Base-by-base conservation (phyloP, 2,329 filamentous ascomycete species). In the Lecanoromycetidae sp. region DNA sequence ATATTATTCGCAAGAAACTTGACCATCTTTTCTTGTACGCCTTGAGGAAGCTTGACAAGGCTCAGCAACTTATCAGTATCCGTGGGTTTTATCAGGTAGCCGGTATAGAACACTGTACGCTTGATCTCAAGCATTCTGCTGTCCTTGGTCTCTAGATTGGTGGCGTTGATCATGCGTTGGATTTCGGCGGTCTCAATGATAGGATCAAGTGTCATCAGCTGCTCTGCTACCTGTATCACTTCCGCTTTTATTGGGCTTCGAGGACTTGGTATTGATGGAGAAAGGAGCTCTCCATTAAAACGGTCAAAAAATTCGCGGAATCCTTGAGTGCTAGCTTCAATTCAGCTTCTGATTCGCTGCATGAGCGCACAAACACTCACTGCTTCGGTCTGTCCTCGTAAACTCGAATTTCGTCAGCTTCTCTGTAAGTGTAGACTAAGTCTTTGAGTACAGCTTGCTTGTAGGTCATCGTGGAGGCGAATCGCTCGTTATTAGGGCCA, bases 71-170 rank as follows among this genome's bases (percentile, higher is more conserved):
- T 78, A 58, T 84, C 76, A 2, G 81, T 82, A 61, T 91, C 85
- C 22, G 76, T 70, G 39, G 78, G 71, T 33, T 72, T 72, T 54
- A 98, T 81, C 64, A 94, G 77, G 65, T 98, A 96, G 41, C 86
- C 87, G 1, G 91, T 95, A 66, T 90, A 95, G 64, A 87, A 87
- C 41, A 94, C 82, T 1, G 80, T 86, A 61, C 88, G 88, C 63
- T 85, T 87, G 61, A 98, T 86, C 56, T 77, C 74, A 51, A 91
- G 71, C 37, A 66, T 64, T 27, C 68, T 65, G 48, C 32, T 52
- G 44, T 32, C 53, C 68, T 33, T 66, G 63, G 22, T 63, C 64
- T 13, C 57, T 50, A 68, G 65, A 61, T 96, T 98, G 69, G 96
- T 90, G 17, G 76, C 71, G 60, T 94, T 90, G 66, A 96, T 82